Base-by-base conservation (phyloP, 768 basidiomycete species). In the Mrakia hoshinonis region DNA sequence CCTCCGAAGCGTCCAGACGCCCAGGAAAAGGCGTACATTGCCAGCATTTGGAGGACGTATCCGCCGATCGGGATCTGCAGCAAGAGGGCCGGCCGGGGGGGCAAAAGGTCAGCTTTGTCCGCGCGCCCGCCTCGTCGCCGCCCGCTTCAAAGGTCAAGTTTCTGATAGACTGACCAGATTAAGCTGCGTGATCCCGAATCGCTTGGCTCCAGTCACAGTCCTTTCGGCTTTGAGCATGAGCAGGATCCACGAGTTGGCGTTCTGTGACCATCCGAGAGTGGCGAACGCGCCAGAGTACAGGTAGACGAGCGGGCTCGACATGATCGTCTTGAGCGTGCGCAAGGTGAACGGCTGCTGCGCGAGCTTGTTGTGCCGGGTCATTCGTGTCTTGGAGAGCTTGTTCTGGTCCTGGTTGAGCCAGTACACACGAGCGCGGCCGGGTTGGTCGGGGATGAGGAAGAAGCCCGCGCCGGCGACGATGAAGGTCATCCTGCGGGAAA, bases 21-120 rank as follows among this genome's bases (percentile, higher is more conserved):
- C 69, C 73, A 76, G 10, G 73, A 73, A 55, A 74, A 76, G 46
- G 46, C 24, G 36, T 75, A 65, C 76, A 76, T 76, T 60, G 72
- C 74, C 12, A 76, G 11, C 31, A 76, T 66, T 64, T 74, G 73
- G 2, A 76, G 69, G 9, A 69, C 74, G 66, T 76, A 76, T 18
- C 74, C 75, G 1, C 73, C 73, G 47, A 76, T 76, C 22, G 74
- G 74, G 67, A 76, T 76, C 1, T n/a, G n/a, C n/a, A n/a, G n/a
- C n/a, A n/a, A n/a, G n/a, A n/a, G n/a, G n/a, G n/a, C n/a, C n/a
- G n/a, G n/a, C n/a, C n/a, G n/a, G n/a, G n/a, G n/a, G n/a, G n/a
- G n/a, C n/a, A n/a, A n/a, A n/a, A n/a, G n/a, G n/a, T n/a, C n/a
- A n/a, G n/a, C n/a, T n/a, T n/a, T n/a, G n/a, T n/a, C n/a, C n/a